Conservation (phyloP, 2,329 filamentous ascomycete genomes). For the Trichoderma sp. region DNA sequence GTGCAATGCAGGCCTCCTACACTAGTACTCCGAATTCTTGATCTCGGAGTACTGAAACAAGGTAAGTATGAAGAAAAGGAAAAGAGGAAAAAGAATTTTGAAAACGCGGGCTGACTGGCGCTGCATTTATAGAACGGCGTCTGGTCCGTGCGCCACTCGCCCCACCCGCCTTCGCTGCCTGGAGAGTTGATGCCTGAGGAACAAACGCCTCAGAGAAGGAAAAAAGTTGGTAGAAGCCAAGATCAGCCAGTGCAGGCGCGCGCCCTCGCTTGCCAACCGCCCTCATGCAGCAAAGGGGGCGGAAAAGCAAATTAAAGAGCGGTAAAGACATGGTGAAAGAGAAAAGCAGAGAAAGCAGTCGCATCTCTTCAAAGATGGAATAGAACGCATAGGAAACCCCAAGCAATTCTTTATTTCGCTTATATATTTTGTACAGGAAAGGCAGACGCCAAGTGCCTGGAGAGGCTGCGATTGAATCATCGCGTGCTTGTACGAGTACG, state of each 20-base stretch:
- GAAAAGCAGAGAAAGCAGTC: neutral
- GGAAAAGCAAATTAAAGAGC: neutral
- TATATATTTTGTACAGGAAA: neutral
- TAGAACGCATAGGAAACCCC: neutral
- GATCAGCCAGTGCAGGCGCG: neutral
- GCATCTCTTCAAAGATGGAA: neutral
- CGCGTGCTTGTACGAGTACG: neutral
- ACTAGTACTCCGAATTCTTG: slow-evolving; percentile 49
- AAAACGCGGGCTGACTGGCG: slow-evolving; percentile 24
- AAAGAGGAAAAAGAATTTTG: slow-evolving; percentile 33
- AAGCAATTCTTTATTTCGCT: neutral
- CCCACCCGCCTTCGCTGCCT: slow-evolving; percentile 3
- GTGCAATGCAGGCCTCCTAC: slow-evolving; percentile 58
- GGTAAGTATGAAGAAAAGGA: slow-evolving; percentile 55
- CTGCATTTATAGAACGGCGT: slow-evolving; percentile 33
- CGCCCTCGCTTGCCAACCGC: slow-evolving; percentile 18
- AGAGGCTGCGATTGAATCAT: neutral
- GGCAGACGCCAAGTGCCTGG: neutral
- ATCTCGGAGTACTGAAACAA: slow-evolving; percentile 50
- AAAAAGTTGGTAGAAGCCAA: neutral
- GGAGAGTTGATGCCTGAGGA: slow-evolving; percentile 6
- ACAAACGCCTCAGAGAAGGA: neutral
- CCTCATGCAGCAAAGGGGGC: slow-evolving; percentile 19
- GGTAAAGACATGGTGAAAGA: slow-evolving; percentile 5
- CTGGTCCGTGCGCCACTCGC: slow-evolving; percentile 33